phyloP scores from a whole-genome alignment of 257 asterid genomes.

The Solanum peruvianum region DNA sequence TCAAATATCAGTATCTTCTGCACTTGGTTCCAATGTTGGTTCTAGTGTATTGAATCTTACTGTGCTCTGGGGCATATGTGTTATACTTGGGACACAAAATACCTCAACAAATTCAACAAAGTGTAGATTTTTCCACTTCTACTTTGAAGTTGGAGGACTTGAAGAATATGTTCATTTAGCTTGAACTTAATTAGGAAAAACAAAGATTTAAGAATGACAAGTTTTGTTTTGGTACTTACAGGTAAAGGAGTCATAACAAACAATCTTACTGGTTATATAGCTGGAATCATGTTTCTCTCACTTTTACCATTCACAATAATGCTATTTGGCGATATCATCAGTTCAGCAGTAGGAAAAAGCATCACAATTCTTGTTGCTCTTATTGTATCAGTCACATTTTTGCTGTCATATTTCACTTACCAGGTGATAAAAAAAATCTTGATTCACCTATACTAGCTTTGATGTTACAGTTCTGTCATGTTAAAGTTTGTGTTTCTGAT shows the following conservation, averaged over 20 bases:
- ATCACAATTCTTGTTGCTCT: conserved; percentile 23
- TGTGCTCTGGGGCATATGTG: conserved; percentile 26
- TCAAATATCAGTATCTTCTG: conserved; percentile 16
- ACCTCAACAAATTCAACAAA: background rate
- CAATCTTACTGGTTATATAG: conserved; percentile 22
- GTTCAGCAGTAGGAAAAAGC: conserved; percentile 6
- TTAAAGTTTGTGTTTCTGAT: background rate
- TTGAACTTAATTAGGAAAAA: background rate
- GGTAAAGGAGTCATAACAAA: conserved; percentile 23
- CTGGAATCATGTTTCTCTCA: conserved; percentile 35
- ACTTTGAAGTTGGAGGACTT: background rate
- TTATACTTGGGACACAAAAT: conserved; percentile 15
- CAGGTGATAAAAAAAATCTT: conserved; percentile 12
- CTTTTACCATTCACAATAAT: conserved; percentile 29
- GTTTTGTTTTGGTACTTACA: background rate
- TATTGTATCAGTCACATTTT: conserved; percentile 13
- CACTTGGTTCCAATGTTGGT: conserved; percentile 21
- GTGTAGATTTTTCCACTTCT: background rate
- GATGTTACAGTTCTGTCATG: background rate
- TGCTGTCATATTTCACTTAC: conserved; percentile 22
- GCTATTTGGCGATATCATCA: conserved; percentile 1
- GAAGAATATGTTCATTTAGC: background rate
- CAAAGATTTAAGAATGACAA: background rate
- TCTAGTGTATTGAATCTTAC: conserved; percentile 23
- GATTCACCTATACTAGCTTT: background rate